Evolutionary conservation across 768 basidiomycete genomes (phyloP).

Genomic region (Chiua virens): DNA sequence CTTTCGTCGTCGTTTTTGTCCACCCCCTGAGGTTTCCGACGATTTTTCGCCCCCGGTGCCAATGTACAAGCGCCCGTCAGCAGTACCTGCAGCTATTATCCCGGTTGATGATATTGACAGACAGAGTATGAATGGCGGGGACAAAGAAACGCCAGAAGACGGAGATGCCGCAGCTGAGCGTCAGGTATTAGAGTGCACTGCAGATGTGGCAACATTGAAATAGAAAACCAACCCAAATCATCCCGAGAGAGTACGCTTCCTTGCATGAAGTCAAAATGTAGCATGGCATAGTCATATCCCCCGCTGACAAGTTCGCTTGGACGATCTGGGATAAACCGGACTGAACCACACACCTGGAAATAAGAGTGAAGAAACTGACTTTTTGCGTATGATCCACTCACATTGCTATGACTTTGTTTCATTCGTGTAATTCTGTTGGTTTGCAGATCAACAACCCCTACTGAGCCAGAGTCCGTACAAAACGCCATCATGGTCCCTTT

Average conservation of each 20-base stretch:
- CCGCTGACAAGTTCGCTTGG: slow-evolving; percentile 74
- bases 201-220: background rate
- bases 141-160: slow-evolving; percentile 53
- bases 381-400: slow-evolving; percentile 34
- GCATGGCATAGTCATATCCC: slow-evolving; percentile 67
- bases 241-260: slow-evolving; percentile 56
- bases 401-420: slow-evolving; percentile 63
- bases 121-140: slow-evolving; percentile 75
- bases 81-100: slow-evolving; percentile 67
- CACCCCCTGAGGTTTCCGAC: slow-evolving; percentile 16
- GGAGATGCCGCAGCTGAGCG: slow-evolving; percentile 38
- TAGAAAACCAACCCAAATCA: slow-evolving; percentile 49
- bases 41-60: slow-evolving; percentile 67
- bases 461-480: slow-evolving; percentile 65
- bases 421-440: slow-evolving; percentile 50
- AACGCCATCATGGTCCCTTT: slow-evolving; percentile 60
- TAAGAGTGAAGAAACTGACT: slow-evolving; percentile 1
- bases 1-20: slow-evolving; percentile 58
- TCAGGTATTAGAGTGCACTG: background rate
- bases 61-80: slow-evolving; percentile 71
- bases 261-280: slow-evolving; percentile 67
- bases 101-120: slow-evolving; percentile 59
- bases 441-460: slow-evolving; percentile 64
- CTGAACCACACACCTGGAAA: slow-evolving; percentile 64
- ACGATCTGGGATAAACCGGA: slow-evolving; percentile 70